Conservation (phyloP, 805 yeast species). For the Yarrowia osloensis region DNA sequence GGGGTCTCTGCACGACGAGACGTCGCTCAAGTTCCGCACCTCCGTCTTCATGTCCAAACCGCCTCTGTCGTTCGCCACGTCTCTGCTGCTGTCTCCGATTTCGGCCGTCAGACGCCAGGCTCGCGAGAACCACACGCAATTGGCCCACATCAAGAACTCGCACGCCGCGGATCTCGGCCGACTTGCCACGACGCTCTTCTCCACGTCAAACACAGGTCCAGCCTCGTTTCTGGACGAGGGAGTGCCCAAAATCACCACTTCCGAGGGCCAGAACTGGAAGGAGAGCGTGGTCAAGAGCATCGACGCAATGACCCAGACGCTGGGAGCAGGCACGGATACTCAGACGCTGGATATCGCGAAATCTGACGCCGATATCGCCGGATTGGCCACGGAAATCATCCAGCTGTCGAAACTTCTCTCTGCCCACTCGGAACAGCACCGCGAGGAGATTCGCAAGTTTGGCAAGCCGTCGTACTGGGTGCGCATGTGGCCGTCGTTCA, state of each 20-base stretch:
- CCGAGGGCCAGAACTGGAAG: neutral
- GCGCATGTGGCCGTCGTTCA: constrained; percentile 26
- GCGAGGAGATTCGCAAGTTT: neutral
- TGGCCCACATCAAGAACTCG: constrained; percentile 10
- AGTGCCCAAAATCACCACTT: neutral
- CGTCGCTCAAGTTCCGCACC: neutral
- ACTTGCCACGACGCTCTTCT: neutral
- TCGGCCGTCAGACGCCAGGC: constrained; percentile 6
- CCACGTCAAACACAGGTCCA: neutral
- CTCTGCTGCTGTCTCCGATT: constrained; percentile 8
- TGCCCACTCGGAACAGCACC: neutral
- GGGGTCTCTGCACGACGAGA: constrained; percentile 7
- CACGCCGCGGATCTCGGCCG: constrained; percentile 22
- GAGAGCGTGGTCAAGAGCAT: constrained; percentile 4
- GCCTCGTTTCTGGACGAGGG: constrained; percentile 9
- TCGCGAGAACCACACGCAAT: neutral
- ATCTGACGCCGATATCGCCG: neutral
- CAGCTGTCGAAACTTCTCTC: neutral
- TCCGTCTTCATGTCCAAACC: constrained; percentile 12
- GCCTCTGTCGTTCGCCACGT: constrained; percentile 17
- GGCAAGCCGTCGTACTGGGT: constrained; percentile 25
- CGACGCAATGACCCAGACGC: constrained; percentile 4
- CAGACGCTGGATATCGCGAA: neutral
- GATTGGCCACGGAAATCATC: neutral
- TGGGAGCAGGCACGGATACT: neutral